Base-by-base conservation (phyloP, 1,284 basidiomycete genomes). In the Mycena citricolor region DNA sequence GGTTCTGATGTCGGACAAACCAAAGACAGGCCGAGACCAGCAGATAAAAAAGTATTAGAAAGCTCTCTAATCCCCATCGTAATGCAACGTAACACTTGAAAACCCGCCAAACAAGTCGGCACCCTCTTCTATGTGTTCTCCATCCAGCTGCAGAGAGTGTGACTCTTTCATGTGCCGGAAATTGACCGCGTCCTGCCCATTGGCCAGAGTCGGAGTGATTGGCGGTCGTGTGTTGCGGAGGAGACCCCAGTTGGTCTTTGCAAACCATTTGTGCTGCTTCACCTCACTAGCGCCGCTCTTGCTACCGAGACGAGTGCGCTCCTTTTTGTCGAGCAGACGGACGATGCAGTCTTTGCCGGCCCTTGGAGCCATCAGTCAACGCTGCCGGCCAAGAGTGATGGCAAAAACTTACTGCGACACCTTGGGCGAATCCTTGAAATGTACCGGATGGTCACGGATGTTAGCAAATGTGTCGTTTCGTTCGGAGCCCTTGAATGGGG, bases 241-340 rank as follows among this genome's bases (percentile, higher is more conserved):
- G 52, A 99, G 73, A 20, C 95, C 97, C 97, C 95, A 99, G 67
- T 92, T 95, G 63, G 97, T 84, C 61, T 90, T 90, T 21, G 77
- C 73, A 71, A 99, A 99, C 97, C 97, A 99, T 66, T 94, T 97
- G 77, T 98, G 94, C 57, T 91, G 87, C 74, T 99, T 99, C 59
- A 99, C 94, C 68, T 99, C 97, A 58, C 91, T 94, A 34, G 97
- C 97, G 29, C 97, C 97, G 51, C 86, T 92, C 64, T 81, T 84
- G 65, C 90, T 92, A 34, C 95, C 95, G 42, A 99, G 68, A 42
- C 95, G 81, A 54, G 83, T 86, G 60, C 80, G 75, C 66, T 99
- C 95, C 59, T 89, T 86, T 74, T 99, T 99, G 77, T 93, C 90
- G 54, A 99, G 73, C 40, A 98, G 67, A 57, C 93, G 91, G 32